Evolutionary conservation across 441 rosid genomes (phyloP), one percentile per base, ranked within the genome.

Genomic region (Populus hybrid): DNA sequence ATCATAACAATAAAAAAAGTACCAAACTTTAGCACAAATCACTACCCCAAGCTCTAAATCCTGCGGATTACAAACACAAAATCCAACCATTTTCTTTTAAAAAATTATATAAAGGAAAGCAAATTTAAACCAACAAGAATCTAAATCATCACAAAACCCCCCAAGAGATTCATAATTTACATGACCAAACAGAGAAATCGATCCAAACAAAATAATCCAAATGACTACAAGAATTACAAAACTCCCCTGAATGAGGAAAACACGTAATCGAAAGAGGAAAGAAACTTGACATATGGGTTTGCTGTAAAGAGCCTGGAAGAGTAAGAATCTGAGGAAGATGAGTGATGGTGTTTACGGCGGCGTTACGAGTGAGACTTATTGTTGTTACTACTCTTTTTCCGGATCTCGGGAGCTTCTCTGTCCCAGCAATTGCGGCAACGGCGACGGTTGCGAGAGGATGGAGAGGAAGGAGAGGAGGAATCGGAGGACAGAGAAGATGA

Each of bases 341-440:
- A 21, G 28, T 61, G 65, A 59, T 75, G 92, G 74, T 77, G 92
- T 26, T 82, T 82, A 73, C 94, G 93, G 71, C 92, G 91, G 24
- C 90, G 83, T 81, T 92, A 93, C 0, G 87, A 73, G 71, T 76
- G 71, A 28, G 95, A 83, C 28, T 90, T 87, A 64, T 84, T n/a
- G 10, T 20, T 56, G 9, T n/a, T 56, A 8, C 23, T 85, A 69
- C 85, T 85, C 88, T 88, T 91, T 40, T 90, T 92, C 18, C 90
- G 90, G 73, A 89, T 83, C 87, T 92, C 91, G 35, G 89, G 92
- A 53, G 93, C 83, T 1, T 89, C 91, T 72, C 73, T 84, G 35
- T 86, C 89, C 36, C 89, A 76, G 24, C 84, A 80, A 74, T 42
- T 81, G n/a, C 89, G 88, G 35, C 31, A 86, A n/a, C 85, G 86